A percentile compares a stretch with the other conserved stretches of the same genome.
Conservation (phyloP, 2,329 filamentous ascomycete species). For the Acephala macrosclerotiorum region DNA sequence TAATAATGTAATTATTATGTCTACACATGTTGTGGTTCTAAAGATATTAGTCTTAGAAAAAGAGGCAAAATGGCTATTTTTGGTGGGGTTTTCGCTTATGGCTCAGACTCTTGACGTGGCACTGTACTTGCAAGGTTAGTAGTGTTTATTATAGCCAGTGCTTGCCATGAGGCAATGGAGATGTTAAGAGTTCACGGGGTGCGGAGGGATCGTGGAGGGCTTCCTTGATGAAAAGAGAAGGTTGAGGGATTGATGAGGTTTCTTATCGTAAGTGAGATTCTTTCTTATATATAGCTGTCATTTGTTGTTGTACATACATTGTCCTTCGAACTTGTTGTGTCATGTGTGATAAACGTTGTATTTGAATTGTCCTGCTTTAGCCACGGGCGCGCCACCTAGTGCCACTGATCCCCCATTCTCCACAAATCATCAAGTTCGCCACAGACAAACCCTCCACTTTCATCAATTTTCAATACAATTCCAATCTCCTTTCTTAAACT, state of each 20-base stretch:
- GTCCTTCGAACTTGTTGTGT: background rate
- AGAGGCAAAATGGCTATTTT: no score
- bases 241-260: background rate
- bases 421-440: background rate
- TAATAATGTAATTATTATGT: no score
- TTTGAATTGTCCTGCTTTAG: no score
- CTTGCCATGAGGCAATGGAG: background rate
- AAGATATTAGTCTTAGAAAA: no score
- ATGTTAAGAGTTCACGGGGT: background rate
- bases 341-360: background rate
- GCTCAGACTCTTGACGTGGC: no score
- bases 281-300: background rate
- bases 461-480: background rate
- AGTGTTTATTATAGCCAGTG: conserved; percentile 23
- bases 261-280: background rate
- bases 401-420: no score
- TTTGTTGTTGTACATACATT: background rate
- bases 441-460: background rate
- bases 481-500: background rate
- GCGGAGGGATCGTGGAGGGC: no score
- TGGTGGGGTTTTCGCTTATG: no score
- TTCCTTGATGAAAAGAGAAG: background rate
- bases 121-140: conserved; percentile 25
- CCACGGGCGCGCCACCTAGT: no score
- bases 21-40: no score